Base-by-base conservation (phyloP, 2,329 filamentous ascomycete species). In the Didymella keratinophila region DNA sequence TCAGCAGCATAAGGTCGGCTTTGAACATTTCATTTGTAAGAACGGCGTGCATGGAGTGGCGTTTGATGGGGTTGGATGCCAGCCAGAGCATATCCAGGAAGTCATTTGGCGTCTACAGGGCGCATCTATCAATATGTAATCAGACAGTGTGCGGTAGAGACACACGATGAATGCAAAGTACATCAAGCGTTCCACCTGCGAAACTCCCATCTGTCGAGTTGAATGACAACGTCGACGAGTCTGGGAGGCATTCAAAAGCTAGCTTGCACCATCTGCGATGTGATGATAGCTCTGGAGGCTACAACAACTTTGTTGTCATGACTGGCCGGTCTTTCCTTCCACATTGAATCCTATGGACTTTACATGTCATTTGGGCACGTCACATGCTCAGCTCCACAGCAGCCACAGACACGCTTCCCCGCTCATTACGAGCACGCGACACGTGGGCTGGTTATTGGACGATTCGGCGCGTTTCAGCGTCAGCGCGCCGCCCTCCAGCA, bases 1-100 rank as follows among this genome's bases (percentile, higher is more conserved):
- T 34, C 65, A n/a, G 61, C 69, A 42, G 61, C 56, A 56, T 70
- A 42, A 56, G 39, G 36, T 27, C 44, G 41, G 12, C 16, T 48
- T 5, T 42, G 41, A 21, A 9, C 20, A 42, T 56, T 57, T 44
- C 16, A 21, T 52, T 45, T 36, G 21, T 44, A 23, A 44, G 5
- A 21, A 21, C 18, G 18, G 30, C 20, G 49, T 44, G 49, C 49
- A 52, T 52, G 30, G 49, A 27, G 56, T 32, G 65, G 65, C 54
- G 60, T 65, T 55, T 27, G 46, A 12, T 16, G 23, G 52, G 34
- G 36, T 48, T 58, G 58, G 42, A 45, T 53, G 42, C 42, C 42
- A 46, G 34, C 18, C 41, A 30, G n/a, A 39, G 47, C 53, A 51
- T 46, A 41, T 45, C n/a, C 32, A 16, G 37, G 37, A 23, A 41